These are phyloP conservation scores for Yarrowia galli DNA, from an alignment of 1,139 yeast species.

Conservation along the genomic window DNA sequence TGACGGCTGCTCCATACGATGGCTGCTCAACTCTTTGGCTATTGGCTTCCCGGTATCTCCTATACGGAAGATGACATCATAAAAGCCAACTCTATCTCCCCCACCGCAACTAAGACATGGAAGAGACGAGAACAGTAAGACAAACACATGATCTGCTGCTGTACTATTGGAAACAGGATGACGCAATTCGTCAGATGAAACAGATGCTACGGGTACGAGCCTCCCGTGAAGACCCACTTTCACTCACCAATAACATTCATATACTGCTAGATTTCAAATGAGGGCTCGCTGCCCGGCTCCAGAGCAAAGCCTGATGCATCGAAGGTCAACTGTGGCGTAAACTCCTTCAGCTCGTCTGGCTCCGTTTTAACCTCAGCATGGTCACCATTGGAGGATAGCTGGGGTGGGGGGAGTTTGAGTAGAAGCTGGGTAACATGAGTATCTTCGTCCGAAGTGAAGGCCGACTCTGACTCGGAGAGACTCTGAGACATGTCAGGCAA, in stretches of 20 bases:
- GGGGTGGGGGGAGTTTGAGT: constrained; percentile 11
- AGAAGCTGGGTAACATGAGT: constrained; percentile 9
- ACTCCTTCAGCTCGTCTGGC: constrained; percentile 25
- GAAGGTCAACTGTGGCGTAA: constrained; percentile 26
- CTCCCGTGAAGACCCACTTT: not conserved
- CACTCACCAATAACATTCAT: not conserved
- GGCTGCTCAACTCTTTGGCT: not conserved
- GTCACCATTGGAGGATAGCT: not conserved
- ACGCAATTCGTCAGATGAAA: not conserved
- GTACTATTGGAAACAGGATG: not conserved
- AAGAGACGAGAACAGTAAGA: constrained; percentile 14
- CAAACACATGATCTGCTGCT: not conserved
- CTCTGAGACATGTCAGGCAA: constrained; percentile 26
- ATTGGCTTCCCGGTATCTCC: not conserved
- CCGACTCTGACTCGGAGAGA: constrained; percentile 18
- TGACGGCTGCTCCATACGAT: not conserved
- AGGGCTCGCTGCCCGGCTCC: constrained; percentile 8
- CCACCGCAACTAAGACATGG: constrained; percentile 15
- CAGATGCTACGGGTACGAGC: not conserved
- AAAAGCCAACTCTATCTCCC: constrained; percentile 14
- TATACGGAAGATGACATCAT: not conserved
- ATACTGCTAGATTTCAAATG: constrained; percentile 17
- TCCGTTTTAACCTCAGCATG: constrained; percentile 16
- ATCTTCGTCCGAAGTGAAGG: constrained; percentile 17
- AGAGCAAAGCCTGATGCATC: constrained; percentile 24